Conservation (phyloP, 176 grass and related monocot species). For the Alopecurus myosuroides region DNA sequence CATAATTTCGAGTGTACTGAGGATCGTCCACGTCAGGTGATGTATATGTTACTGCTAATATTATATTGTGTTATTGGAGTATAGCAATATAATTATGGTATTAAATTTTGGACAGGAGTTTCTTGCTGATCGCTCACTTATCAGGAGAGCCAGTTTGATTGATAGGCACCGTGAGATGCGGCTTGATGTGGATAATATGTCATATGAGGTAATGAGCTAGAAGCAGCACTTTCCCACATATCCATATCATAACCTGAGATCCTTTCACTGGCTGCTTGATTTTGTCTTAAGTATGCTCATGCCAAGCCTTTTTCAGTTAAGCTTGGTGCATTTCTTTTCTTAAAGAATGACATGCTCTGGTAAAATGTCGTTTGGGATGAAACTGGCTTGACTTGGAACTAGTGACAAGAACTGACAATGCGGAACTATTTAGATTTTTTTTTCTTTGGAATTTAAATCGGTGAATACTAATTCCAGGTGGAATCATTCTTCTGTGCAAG, state of each 20-base stretch:
- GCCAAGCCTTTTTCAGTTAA: background rate
- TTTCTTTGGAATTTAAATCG: background rate
- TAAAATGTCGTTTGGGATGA: background rate
- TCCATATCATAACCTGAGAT: background rate
- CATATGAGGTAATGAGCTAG: conserved; percentile 66
- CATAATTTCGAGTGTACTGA: background rate
- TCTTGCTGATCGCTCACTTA: conserved; percentile 45
- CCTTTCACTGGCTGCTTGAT: too few species aligned
- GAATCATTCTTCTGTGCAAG: background rate
- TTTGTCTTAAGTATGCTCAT: background rate
- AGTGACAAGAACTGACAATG: background rate
- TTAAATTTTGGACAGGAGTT: conserved; percentile 52
- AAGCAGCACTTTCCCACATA: background rate
- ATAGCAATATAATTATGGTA: background rate
- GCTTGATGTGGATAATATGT: conserved; percentile 99
- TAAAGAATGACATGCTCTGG: background rate
- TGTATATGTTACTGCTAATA: background rate
- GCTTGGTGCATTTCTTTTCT: background rate
- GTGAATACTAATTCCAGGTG: background rate
- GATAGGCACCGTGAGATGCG: conserved; percentile 89
- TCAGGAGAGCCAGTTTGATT: conserved; percentile 55
- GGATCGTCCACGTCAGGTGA: background rate
- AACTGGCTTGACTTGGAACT: background rate
- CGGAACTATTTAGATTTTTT: background rate
- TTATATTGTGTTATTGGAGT: background rate